Conservation (phyloP, 2,329 filamentous ascomycete genomes). For the Phoma sp. region DNA sequence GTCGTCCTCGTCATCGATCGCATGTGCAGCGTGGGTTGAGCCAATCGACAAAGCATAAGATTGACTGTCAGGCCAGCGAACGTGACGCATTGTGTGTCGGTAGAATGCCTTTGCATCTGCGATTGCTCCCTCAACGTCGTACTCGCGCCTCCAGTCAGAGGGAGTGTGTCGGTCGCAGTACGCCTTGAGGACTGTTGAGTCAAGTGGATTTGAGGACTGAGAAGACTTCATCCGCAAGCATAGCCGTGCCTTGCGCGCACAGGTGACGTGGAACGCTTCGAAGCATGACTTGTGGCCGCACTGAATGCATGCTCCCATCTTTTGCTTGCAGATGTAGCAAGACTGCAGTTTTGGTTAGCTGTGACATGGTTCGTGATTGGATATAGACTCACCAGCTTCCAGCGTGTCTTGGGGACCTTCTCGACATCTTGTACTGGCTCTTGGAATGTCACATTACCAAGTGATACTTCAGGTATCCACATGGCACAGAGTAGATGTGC, state of each 20-base stretch:
- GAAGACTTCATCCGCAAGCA: slow-evolving; percentile 97
- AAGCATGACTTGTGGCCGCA: slow-evolving; percentile 98
- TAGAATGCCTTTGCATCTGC: slow-evolving; percentile 88
- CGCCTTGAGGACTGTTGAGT: slow-evolving; percentile 85
- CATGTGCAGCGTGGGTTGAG: slow-evolving; percentile 68
- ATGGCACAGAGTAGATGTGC: slow-evolving; percentile 95
- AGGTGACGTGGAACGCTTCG: slow-evolving; percentile 96
- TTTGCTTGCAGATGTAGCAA: slow-evolving; percentile 96
- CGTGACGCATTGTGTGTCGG: slow-evolving; percentile 84
- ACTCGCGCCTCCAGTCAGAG: slow-evolving; percentile 84
- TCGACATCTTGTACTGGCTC: slow-evolving; percentile 98
- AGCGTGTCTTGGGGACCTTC: slow-evolving; percentile 92
- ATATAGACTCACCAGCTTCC: slow-evolving; percentile 70
- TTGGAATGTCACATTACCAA: slow-evolving; percentile 97
- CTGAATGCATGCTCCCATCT: slow-evolving; percentile 98
- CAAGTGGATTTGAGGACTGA: slow-evolving; percentile 78
- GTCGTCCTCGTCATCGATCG: slow-evolving; percentile 59
- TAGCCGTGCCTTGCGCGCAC: slow-evolving; percentile 83
- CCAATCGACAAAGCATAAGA: slow-evolving; percentile 81
- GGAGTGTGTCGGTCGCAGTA: slow-evolving; percentile 97
- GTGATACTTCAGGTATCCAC: slow-evolving; percentile 97
- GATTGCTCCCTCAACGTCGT: slow-evolving; percentile 81
- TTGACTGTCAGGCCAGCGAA: slow-evolving; percentile 92
- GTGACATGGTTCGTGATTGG: background rate
- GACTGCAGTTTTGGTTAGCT: slow-evolving; percentile 52